Percentiles rank a stretch among this genome's conserved stretches.
Conservation (phyloP, 73 alveolate species). For the Paramecium biaurelia region DNA sequence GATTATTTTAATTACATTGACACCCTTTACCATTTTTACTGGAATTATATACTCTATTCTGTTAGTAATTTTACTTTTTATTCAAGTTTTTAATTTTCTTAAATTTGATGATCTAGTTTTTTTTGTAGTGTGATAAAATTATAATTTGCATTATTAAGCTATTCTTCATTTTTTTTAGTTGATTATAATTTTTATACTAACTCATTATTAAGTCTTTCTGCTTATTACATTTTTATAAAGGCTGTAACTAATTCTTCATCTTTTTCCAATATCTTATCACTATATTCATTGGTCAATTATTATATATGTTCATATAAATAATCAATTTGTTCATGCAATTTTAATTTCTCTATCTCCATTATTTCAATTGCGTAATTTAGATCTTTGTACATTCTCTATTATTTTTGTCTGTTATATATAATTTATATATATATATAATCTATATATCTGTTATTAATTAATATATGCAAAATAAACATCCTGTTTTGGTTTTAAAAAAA, state of each 20-base stretch:
- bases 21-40: slow-evolving; percentile 19
- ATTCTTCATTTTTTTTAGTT: slow-evolving; percentile 5
- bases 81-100: background rate
- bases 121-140: background rate
- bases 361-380: slow-evolving; percentile 10
- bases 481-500: background rate
- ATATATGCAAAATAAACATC: background rate
- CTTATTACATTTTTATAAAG: background rate
- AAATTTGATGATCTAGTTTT: background rate
- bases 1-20: background rate
- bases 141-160: slow-evolving; percentile 28
- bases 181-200: background rate
- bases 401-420: slow-evolving; percentile 14
- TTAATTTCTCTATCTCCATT: slow-evolving; percentile 27
- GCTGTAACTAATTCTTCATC: slow-evolving; percentile 17
- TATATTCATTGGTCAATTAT: background rate
- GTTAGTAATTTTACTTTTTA: background rate
- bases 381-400: background rate
- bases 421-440: background rate
- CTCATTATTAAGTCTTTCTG: background rate
- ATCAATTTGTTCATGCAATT: slow-evolving; percentile 22
- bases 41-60: background rate
- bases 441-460: background rate
- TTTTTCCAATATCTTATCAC: slow-evolving; percentile 5
- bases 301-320: background rate